Conservation (phyloP, 371 early-diverging fungal genomes). For the Circinella minor region DNA sequence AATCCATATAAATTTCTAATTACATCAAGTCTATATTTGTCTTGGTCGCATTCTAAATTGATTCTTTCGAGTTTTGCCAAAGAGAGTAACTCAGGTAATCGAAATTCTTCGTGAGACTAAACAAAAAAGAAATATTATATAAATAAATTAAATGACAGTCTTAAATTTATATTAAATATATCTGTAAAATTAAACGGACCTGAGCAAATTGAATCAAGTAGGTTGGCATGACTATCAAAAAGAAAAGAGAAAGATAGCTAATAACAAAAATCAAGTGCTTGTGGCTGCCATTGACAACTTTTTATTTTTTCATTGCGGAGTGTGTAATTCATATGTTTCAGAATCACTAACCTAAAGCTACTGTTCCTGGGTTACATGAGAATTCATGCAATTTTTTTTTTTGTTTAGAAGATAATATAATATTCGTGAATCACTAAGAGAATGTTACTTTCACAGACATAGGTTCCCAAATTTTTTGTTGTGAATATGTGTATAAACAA, state of each 20-base stretch:
- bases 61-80: slow-evolving; percentile 78
- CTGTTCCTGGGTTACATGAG: too few relatives aligned
- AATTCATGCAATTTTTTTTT: too few relatives aligned
- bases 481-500: too few relatives aligned
- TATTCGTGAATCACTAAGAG: too few relatives aligned
- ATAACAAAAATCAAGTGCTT: too few relatives aligned
- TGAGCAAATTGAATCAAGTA: slow-evolving; percentile 55
- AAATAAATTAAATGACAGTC: too few relatives aligned
- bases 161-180: not conserved
- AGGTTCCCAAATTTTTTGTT: too few relatives aligned
- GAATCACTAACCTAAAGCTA: too few relatives aligned
- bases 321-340: slow-evolving; percentile 14
- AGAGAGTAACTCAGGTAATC: slow-evolving; percentile 82
- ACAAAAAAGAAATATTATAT: not conserved
- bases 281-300: too few relatives aligned
- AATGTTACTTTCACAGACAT: too few relatives aligned
- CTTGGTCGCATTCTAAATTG: slow-evolving; percentile 54
- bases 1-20: not conserved
- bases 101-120: slow-evolving; percentile 72
- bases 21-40: slow-evolving; percentile 61
- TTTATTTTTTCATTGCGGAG: too few relatives aligned
- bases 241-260: not conserved
- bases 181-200: slow-evolving; percentile 13
- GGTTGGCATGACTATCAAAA: slow-evolving; percentile 32
- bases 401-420: too few relatives aligned